Evolutionary conservation across 2,329 filamentous ascomycete genomes (phyloP), one percentile per base, ranked within the genome.

Genomic region (Blastomyces parvus): DNA sequence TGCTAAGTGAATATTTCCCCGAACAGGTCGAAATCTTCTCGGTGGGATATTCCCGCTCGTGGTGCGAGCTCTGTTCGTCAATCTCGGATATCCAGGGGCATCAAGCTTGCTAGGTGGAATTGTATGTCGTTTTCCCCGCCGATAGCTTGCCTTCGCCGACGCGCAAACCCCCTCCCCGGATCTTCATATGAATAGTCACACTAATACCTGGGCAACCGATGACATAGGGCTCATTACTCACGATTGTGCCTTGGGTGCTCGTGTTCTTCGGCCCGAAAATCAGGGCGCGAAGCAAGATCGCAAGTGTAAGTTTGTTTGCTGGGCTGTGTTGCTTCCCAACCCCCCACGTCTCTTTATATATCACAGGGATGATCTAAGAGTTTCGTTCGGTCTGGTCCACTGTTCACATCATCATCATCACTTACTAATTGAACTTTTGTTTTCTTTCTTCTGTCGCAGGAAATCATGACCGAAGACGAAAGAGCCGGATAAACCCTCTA

Each of bases 181-280:
- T 48, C 8, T 25, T 50, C 9, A 50, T 3, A 44, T n/a, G 4
- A 1, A 6, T 6, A 33, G 30, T 33, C 30, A 33, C 30, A 33
- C 64, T 59, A 59, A 64, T 46, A 27, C 14, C 3, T n/a, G 19
- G 25, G 14, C 11, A 25, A n/a, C n/a, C 25, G 19, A n/a, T 56
- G n/a, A 59, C n/a, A 38, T 30, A 77, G 72, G 83, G 82, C 2
- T 78, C 80, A 2, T 63, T 83, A 1, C 74, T 97, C 66, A 92
- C 89, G 0, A 73, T 89, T 1, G 91, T 96, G n/a, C 93, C 92
- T 0, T 97, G 91, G 89, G 86, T 92, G 0, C 74, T 97, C 60
- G 83, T 92, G 0, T 84, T 94, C 40, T 94, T 85, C 68, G 93
- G 92, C 0, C 85, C 88, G 42, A 83, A 72, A 67, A 96, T 97